phyloP scores from a whole-genome alignment of 2,329 filamentous ascomycete species.

The Phoma herbarum region DNA sequence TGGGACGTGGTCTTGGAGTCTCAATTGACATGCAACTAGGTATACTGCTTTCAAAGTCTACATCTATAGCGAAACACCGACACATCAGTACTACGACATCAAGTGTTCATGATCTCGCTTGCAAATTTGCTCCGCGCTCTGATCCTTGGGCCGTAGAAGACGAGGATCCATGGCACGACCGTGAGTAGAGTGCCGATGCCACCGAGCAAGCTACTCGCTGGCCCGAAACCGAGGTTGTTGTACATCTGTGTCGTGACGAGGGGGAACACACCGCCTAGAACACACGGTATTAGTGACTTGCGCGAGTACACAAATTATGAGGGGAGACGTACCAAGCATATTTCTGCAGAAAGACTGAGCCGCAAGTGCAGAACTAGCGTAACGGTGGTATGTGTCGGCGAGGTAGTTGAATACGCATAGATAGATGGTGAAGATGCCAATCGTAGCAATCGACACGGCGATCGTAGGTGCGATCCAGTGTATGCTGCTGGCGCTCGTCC shows the following conservation, averaged over 20 bases:
- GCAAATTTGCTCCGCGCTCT: constrained; percentile 80
- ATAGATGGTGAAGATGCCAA: constrained; percentile 81
- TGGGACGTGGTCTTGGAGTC: too few species aligned
- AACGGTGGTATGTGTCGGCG: constrained; percentile 85
- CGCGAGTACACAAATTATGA: too few species aligned
- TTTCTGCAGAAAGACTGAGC: constrained; percentile 89
- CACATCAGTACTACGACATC: too few species aligned
- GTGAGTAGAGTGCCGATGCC: constrained; percentile 73
- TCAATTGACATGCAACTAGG: not conserved
- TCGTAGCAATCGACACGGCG: constrained; percentile 76
- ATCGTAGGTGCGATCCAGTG: constrained; percentile 78
- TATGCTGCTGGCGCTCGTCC: constrained; percentile 68
- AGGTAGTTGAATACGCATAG: constrained; percentile 93
- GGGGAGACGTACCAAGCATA: constrained; percentile 63
- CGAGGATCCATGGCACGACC: constrained; percentile 85
- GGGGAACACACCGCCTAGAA: constrained; percentile 74
- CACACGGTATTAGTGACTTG: too few species aligned
- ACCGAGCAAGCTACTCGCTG: constrained; percentile 78
- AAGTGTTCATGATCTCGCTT: constrained; percentile 47
- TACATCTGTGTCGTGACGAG: constrained; percentile 80
- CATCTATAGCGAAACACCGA: not conserved
- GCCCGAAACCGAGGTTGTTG: constrained; percentile 71
- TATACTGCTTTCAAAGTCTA: not conserved
- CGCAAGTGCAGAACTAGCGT: constrained; percentile 84
- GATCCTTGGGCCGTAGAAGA: constrained; percentile 80